Conservation (phyloP, 257 asterid species). For the Thymus quinquecostatus region DNA sequence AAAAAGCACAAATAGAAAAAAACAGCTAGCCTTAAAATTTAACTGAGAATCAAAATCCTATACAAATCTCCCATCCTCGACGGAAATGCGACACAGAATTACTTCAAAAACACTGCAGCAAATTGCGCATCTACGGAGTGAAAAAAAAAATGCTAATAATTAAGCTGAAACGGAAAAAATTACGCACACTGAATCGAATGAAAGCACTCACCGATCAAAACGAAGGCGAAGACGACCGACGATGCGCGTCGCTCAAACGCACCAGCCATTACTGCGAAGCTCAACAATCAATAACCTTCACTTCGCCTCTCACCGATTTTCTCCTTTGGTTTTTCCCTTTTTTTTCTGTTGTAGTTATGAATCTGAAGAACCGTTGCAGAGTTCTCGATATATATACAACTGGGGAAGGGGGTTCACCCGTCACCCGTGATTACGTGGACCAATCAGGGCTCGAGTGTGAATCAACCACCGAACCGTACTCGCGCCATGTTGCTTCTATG, state of each 20-base stretch:
- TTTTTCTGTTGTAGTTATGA: conserved; percentile 16
- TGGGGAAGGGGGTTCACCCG: conserved; percentile 34
- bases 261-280: conserved; percentile 56
- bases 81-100: background rate
- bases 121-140: background rate
- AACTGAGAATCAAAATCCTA: background rate
- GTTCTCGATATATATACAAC: conserved; percentile 24
- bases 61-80: conserved; percentile 14
- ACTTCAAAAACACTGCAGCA: background rate
- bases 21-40: background rate
- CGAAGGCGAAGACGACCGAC: conserved; percentile 46
- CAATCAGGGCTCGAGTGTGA: conserved; percentile 41
- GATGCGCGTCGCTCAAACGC: conserved; percentile 58
- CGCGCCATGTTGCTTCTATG: conserved; percentile 21
- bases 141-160: background rate
- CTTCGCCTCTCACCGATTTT: conserved; percentile 7
- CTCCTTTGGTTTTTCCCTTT: background rate
- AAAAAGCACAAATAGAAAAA: background rate
- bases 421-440: conserved; percentile 63
- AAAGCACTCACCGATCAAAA: conserved; percentile 56
- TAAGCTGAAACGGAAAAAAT: conserved; percentile 17
- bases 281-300: conserved; percentile 23
- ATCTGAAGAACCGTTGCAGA: conserved; percentile 18
- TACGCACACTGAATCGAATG: background rate
- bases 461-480: background rate